Evolutionary conservation across 441 rosid species (phyloP).

Genomic region (Pelargonium australe): DNA sequence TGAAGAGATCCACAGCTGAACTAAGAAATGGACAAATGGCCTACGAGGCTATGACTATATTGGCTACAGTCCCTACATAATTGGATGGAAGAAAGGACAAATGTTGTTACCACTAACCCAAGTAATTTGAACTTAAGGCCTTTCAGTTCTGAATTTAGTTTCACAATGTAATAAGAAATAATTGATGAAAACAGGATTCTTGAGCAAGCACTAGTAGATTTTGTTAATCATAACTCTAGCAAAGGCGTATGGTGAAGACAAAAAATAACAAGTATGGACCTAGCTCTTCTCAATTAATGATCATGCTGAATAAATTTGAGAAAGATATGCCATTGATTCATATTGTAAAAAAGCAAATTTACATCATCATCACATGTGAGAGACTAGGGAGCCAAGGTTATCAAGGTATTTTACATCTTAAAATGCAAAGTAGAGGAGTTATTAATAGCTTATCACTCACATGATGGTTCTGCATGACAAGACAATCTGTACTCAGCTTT

Average conservation of each 20-base stretch:
- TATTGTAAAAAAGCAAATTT: background rate
- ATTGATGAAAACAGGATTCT: background rate
- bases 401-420: background rate
- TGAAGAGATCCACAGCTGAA: too few species aligned
- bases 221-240: background rate
- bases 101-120: too few species aligned
- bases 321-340: background rate
- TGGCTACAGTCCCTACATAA: too few species aligned
- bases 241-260: background rate
- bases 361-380: too few species aligned
- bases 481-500: constrained; percentile 68
- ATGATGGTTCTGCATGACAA: constrained; percentile 84
- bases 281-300: too few species aligned
- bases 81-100: too few species aligned
- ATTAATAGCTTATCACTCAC: constrained; percentile 35
- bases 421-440: background rate
- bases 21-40: too few species aligned
- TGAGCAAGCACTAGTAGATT: background rate
- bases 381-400: background rate
- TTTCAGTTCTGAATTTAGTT: too few species aligned
- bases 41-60: too few species aligned
- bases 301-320: background rate
- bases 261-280: too few species aligned
- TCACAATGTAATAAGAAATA: too few species aligned
- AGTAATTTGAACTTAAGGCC: too few species aligned